Conservation (phyloP, 2,329 filamentous ascomycete genomes). For the Sporothrix luriei region DNA sequence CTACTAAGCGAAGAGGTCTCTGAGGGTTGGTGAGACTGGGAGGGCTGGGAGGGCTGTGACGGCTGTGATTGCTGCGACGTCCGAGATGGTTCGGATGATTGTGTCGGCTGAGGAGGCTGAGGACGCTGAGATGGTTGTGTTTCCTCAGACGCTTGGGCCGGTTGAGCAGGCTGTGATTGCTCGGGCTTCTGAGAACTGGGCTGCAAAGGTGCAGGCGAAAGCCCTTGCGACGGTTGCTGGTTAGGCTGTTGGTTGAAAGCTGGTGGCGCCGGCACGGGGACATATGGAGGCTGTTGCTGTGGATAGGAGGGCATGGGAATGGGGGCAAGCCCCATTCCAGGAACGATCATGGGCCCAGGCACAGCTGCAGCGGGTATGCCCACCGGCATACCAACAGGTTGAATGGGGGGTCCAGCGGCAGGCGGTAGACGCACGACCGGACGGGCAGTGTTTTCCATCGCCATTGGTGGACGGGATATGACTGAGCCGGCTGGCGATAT, state of each 20-base stretch:
- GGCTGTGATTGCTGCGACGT: not conserved
- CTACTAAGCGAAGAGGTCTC: slow-evolving; percentile 52
- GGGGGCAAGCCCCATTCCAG: not conserved
- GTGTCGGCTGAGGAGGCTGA: not conserved
- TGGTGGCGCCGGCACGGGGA: not conserved
- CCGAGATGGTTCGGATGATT: not conserved
- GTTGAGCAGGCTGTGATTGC: not conserved
- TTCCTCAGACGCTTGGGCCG: not conserved
- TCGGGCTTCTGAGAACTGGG: not conserved
- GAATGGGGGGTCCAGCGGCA: slow-evolving; percentile 43
- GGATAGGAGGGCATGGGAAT: not conserved
- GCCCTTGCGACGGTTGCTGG: slow-evolving; percentile 11
- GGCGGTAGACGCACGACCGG: slow-evolving; percentile 86
- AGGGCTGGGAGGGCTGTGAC: slow-evolving; percentile 15
- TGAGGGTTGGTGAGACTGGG: slow-evolving; percentile 16
- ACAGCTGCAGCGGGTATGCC: slow-evolving; percentile 4
- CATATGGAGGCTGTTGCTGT: slow-evolving; percentile 8
- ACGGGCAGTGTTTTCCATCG: slow-evolving; percentile 59
- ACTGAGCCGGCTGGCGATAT: slow-evolving; percentile 80
- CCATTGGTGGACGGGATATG: slow-evolving; percentile 67
- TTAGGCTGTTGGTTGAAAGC: not conserved
- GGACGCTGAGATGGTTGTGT: not conserved
- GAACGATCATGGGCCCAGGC: not conserved
- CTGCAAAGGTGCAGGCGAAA: not conserved
- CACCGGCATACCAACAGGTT: slow-evolving; percentile 25